Percentiles rank a stretch among this genome's conserved stretches.
Conservation (phyloP, 2,329 filamentous ascomycete genomes). For the Phialophora tarda region DNA sequence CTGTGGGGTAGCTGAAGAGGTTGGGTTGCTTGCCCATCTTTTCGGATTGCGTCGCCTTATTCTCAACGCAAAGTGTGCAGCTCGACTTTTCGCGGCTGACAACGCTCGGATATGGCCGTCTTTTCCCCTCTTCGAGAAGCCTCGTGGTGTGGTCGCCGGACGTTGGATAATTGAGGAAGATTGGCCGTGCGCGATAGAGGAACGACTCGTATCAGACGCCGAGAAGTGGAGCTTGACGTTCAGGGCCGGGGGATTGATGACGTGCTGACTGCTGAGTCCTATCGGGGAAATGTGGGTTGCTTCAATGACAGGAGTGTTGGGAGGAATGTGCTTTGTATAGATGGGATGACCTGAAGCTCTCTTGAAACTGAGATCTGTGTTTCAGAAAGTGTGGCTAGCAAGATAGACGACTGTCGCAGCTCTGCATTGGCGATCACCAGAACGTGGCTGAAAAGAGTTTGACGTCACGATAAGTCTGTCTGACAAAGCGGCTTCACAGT, state of each 20-base stretch:
- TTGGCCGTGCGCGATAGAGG: not conserved
- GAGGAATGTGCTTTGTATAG: not conserved
- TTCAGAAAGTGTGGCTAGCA: not conserved
- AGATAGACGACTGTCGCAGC: not conserved
- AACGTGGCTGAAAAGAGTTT: not conserved
- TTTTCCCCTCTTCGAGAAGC: not conserved
- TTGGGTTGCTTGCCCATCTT: conserved; percentile 56
- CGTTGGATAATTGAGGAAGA: not conserved
- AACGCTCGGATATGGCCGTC: not conserved
- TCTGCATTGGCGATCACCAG: not conserved
- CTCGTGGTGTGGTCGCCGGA: not conserved
- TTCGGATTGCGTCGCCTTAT: not conserved
- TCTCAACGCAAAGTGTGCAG: not conserved
- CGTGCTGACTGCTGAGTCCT: conserved; percentile 3
- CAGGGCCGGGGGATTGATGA: conserved; percentile 19
- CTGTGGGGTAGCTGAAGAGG: conserved; percentile 79
- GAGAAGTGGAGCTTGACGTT: conserved; percentile 16
- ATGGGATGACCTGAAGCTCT: not conserved
- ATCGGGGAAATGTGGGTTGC: not conserved
- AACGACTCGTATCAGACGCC: not conserved
- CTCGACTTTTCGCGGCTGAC: not conserved
- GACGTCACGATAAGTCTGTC: not conserved
- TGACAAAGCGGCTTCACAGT: not conserved
- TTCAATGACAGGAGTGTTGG: not conserved
- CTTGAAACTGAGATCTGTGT: not conserved